A percentile compares a stretch with the other conserved stretches of the same genome.
Evolutionary conservation across 2,329 filamentous ascomycete genomes (phyloP).

Genomic region (Davidsoniella virescens): DNA sequence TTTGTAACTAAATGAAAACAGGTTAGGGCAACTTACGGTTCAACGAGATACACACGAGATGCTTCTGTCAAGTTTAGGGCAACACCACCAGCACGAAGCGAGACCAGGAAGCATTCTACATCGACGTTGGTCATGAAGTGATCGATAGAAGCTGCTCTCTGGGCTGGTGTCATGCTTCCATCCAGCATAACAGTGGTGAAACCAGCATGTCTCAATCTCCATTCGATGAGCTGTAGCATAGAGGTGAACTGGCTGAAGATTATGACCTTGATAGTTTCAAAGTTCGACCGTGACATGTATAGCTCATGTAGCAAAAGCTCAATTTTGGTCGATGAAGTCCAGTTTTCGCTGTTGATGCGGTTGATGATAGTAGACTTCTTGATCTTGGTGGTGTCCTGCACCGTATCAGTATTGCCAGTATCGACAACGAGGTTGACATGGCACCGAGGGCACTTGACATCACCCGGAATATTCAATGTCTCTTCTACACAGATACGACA

Average conservation of each 20-base stretch:
- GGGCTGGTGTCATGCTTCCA: conserved; percentile 87
- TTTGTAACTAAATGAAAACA: not conserved
- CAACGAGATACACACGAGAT: conserved; percentile 86
- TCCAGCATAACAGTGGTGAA: conserved; percentile 98
- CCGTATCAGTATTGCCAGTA: conserved; percentile 85
- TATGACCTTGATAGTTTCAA: conserved; percentile 87
- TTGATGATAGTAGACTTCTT: conserved; percentile 89
- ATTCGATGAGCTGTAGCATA: conserved; percentile 94
- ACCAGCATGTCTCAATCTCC: conserved; percentile 87
- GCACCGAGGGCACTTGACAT: conserved; percentile 72
- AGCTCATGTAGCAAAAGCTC: conserved; percentile 91
- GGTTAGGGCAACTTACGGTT: conserved; percentile 50
- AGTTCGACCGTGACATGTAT: conserved; percentile 79
- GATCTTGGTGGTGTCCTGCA: conserved; percentile 73
- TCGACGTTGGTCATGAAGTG: conserved; percentile 93
- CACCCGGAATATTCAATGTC: conserved; percentile 59
- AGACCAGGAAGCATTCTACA: conserved; percentile 91
- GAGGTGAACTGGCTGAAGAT: conserved; percentile 96
- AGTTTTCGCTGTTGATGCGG: conserved; percentile 96
- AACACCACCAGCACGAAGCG: conserved; percentile 88
- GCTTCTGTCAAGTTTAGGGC: conserved; percentile 92
- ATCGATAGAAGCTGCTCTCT: conserved; percentile 84
- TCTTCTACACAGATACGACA: conserved; percentile 27
- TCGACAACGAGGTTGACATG: conserved; percentile 84
- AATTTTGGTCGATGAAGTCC: conserved; percentile 96